A percentile compares a stretch with the other conserved stretches of the same genome.
phyloP scores from a whole-genome alignment of 345 rosid species.

The Diplotaxis tenuifolia region DNA sequence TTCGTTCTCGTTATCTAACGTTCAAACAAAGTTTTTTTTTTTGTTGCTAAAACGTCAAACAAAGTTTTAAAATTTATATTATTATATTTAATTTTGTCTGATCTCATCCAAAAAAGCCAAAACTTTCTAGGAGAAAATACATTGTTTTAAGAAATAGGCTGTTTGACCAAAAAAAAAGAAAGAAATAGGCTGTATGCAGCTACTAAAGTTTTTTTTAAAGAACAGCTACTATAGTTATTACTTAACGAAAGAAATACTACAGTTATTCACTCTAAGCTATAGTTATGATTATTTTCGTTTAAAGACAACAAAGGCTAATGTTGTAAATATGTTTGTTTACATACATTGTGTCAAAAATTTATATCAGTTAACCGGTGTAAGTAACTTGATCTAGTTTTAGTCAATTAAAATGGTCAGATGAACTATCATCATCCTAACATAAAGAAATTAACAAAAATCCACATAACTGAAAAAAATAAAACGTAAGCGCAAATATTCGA shows the following conservation, averaged over 20 bases:
- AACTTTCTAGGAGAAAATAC: not conserved
- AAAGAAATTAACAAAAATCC: not conserved
- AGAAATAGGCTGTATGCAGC: too few relatives aligned
- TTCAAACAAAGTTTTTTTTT: not conserved
- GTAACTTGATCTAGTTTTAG: not conserved
- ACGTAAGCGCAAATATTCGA: not conserved
- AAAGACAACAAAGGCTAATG: not conserved
- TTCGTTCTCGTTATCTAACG: slow-evolving; percentile 16
- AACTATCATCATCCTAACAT: not conserved
- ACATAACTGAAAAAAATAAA: not conserved
- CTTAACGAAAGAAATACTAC: not conserved
- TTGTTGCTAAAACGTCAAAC: slow-evolving; percentile 4
- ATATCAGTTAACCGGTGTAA: not conserved
- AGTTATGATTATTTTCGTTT: not conserved
- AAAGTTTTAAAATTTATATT: not conserved
- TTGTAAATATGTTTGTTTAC: not conserved
- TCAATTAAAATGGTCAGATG: not conserved
- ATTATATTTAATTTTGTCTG: not conserved
- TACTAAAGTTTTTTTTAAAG: too few relatives aligned
- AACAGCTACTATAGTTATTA: not conserved
- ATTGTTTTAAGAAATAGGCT: not conserved
- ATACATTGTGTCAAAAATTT: not conserved
- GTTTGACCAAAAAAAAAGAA: too few relatives aligned
- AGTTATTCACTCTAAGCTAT: not conserved
- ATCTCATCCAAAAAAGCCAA: not conserved